phyloP scores from a whole-genome alignment of 2,329 filamentous ascomycete species.

The Aspergillus fumigatiaffinis region DNA sequence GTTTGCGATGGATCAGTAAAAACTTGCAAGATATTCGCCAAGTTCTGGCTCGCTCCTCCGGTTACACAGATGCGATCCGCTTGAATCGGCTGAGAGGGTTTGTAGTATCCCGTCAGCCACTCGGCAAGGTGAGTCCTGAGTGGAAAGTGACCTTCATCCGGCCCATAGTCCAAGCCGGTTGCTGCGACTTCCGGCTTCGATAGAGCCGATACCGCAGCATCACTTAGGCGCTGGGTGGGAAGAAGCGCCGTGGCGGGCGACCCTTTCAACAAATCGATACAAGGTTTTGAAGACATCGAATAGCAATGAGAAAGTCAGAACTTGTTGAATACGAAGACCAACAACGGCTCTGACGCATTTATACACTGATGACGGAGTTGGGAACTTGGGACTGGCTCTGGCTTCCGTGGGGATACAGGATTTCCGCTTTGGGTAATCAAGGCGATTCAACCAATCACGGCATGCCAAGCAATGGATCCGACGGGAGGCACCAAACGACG shows the following conservation, averaged over 20 bases:
- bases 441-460: background rate
- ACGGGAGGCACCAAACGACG: background rate
- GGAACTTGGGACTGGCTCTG: too few relatives aligned
- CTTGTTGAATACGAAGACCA: background rate
- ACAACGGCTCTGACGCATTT: background rate
- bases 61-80: background rate
- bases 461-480: background rate
- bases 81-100: background rate
- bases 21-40: background rate
- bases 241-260: background rate
- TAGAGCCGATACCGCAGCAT: background rate
- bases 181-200: background rate
- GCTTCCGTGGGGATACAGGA: background rate
- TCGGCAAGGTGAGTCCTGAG: background rate
- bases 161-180: background rate
- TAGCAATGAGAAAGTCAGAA: background rate
- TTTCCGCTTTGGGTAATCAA: background rate
- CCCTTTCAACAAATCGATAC: background rate
- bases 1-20: background rate
- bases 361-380: background rate
- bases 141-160: background rate
- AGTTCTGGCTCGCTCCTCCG: background rate
- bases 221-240: background rate
- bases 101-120: background rate
- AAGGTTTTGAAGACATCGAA: background rate